Conservation (phyloP, 306 rosid genomes). For the Cicer pinnatifidum region DNA sequence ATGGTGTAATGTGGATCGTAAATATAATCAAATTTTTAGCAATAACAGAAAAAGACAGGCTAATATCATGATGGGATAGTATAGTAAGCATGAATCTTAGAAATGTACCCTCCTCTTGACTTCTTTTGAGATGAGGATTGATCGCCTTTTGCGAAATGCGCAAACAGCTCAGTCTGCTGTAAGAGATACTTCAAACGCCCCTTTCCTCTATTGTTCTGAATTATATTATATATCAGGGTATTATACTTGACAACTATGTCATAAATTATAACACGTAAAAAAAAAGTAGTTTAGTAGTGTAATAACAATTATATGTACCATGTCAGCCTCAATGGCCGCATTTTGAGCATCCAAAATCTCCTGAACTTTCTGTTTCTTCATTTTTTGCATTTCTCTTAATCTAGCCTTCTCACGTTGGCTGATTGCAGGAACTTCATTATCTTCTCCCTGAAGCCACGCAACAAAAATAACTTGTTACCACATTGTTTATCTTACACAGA, state of each 20-base stretch:
- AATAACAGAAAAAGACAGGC: neutral
- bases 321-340: slow-evolving; percentile 93
- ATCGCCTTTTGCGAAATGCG: slow-evolving; percentile 96
- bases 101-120: slow-evolving; percentile 70
- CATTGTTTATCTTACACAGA: neutral
- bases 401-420: slow-evolving; percentile 90
- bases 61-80: too few species aligned
- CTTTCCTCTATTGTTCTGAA: slow-evolving; percentile 83
- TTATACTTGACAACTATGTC: slow-evolving; percentile 3
- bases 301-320: slow-evolving; percentile 57
- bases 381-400: slow-evolving; percentile 72
- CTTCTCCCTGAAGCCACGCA: slow-evolving; percentile 54
- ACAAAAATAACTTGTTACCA: neutral
- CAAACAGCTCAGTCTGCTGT: slow-evolving; percentile 94
- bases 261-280: neutral
- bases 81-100: neutral
- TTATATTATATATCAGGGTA: slow-evolving; percentile 21
- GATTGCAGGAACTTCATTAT: slow-evolving; percentile 52
- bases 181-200: slow-evolving; percentile 95
- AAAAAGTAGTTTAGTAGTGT: neutral
- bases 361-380: slow-evolving; percentile 92
- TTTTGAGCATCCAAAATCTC: slow-evolving; percentile 86
- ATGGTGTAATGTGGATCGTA: neutral
- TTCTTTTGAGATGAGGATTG: slow-evolving; percentile 79
- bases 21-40: slow-evolving; percentile 9